Evolutionary conservation across 441 rosid species (phyloP), one percentile per base, ranked within the genome.

Genomic region (Erysimum cheiri): DNA sequence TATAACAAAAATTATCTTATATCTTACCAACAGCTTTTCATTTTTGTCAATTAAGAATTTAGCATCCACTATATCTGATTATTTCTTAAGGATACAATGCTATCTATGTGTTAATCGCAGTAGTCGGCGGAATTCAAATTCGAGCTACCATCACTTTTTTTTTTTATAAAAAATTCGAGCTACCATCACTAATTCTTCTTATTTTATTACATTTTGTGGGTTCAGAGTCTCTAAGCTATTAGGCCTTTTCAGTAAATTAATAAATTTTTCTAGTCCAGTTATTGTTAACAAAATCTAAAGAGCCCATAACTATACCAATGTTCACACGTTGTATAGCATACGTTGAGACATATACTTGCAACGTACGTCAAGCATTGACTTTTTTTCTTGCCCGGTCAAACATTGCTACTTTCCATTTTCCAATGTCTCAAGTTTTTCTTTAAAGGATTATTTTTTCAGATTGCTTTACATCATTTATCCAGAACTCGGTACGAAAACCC

Each of bases 221-320:
- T 22, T 22, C 24, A 22, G 24, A 22, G 24, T 22, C 24, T 22
- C 24, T 22, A 22, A 22, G 24, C 24, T 22, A 33, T 49, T 10
- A 49, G 54, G 54, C 31, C 11, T 44, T 15, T 48, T 22, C 54
- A 49, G 54, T 49, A 19, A 17, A 47, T 47, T 47, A 47, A 19
- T 19, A 47, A 47, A 47, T 3, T 4, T 8, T 47, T 17, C 53
- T 24, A 12, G 13, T 33, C 36, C 36, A 33, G 11, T 19, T 44
- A 41, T n/a, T n/a, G 28, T 19, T 14, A 14, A 44, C 49, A 44
- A 15, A 44, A 5, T 47, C 6, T 6, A 19, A 19, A 47, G 3
- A 47, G 29, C 29, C 52, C 52, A 33, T 5, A 33, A 33, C 8
- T 33, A 33, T 33, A 32, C 36, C 36, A 32, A 32, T 32, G 36